Evolutionary conservation across 768 basidiomycete genomes (phyloP).

Genomic region (Hericium alpestre): DNA sequence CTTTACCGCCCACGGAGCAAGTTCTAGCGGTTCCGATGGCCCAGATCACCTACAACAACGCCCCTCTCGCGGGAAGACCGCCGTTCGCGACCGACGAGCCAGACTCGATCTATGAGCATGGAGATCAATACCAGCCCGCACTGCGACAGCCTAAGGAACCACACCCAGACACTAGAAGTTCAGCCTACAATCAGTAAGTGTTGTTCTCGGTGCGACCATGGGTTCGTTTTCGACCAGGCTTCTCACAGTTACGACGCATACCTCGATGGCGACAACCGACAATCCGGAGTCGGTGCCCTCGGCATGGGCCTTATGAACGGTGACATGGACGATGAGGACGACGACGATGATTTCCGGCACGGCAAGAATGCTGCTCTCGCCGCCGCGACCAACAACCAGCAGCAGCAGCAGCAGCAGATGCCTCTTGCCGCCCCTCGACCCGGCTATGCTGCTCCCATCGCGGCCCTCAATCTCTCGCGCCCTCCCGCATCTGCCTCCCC

Average conservation of each 20-base stretch:
- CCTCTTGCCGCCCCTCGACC: slow-evolving; percentile 62
- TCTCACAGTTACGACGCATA: slow-evolving; percentile 53
- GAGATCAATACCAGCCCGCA: slow-evolving; percentile 33
- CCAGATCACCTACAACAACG: slow-evolving; percentile 13
- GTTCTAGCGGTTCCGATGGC: background rate
- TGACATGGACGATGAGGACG: slow-evolving; percentile 34
- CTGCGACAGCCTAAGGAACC: slow-evolving; percentile 21
- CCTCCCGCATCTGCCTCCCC: slow-evolving; percentile 27
- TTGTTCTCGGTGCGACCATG: slow-evolving; percentile 1
- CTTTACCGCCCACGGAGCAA: no score
- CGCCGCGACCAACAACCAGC: background rate
- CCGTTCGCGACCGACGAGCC: slow-evolving; percentile 63
- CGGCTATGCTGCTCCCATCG: slow-evolving; percentile 62
- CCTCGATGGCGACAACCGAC: slow-evolving; percentile 32
- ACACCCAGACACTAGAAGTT: slow-evolving; percentile 45
- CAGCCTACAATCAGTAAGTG: slow-evolving; percentile 62
- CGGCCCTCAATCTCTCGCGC: slow-evolving; percentile 49
- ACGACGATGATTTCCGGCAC: slow-evolving; percentile 22
- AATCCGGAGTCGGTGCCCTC: slow-evolving; percentile 44
- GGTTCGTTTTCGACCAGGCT: slow-evolving; percentile 7
- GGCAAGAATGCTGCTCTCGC: slow-evolving; percentile 11
- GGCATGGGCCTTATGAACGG: slow-evolving; percentile 39
- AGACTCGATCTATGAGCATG: slow-evolving; percentile 46
- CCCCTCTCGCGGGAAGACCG: slow-evolving; percentile 49
- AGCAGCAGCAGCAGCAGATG: slow-evolving; percentile 11